A percentile compares a stretch with the other conserved stretches of the same genome.
These are phyloP conservation scores for Taphrina sp. DNA, from an alignment of 1,139 yeast genomes.

Conservation along the genomic window DNA sequence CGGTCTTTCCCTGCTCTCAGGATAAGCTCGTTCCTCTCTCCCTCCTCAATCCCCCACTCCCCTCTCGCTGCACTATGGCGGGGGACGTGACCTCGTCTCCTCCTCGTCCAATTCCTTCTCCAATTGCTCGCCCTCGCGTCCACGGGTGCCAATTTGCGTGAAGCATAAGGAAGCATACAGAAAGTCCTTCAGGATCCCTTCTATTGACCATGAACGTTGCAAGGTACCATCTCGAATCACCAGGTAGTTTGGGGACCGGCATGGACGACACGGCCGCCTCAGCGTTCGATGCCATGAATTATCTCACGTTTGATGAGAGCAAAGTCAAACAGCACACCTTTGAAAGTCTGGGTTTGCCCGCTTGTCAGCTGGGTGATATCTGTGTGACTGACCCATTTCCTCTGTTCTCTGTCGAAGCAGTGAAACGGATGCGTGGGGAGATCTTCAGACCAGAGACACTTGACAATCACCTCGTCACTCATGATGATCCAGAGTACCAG, in stretches of 20 bases:
- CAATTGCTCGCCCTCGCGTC: too few relatives aligned
- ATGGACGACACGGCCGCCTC: background rate
- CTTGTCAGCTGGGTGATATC: background rate
- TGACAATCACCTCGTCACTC: background rate
- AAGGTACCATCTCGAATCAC: background rate
- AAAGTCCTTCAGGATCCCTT: too few relatives aligned
- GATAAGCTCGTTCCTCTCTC: too few relatives aligned
- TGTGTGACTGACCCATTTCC: background rate
- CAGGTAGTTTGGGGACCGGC: too few relatives aligned
- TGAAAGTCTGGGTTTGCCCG: background rate
- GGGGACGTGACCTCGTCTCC: too few relatives aligned
- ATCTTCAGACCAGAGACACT: background rate
- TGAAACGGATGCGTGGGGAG: background rate
- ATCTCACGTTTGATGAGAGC: background rate
- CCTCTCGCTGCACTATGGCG: too few relatives aligned
- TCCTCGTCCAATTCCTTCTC: too few relatives aligned
- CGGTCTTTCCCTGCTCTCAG: too few relatives aligned
- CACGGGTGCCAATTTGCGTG: too few relatives aligned
- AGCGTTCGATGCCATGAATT: background rate
- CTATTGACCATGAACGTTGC: too few relatives aligned
- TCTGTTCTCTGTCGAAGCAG: background rate
- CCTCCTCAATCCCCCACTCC: too few relatives aligned
- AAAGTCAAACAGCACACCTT: background rate
- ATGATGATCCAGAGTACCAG: background rate
- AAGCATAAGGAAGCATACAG: too few relatives aligned